phyloP scores from a whole-genome alignment of 371 early-diverging fungal species.

The Coemansia sp. region DNA sequence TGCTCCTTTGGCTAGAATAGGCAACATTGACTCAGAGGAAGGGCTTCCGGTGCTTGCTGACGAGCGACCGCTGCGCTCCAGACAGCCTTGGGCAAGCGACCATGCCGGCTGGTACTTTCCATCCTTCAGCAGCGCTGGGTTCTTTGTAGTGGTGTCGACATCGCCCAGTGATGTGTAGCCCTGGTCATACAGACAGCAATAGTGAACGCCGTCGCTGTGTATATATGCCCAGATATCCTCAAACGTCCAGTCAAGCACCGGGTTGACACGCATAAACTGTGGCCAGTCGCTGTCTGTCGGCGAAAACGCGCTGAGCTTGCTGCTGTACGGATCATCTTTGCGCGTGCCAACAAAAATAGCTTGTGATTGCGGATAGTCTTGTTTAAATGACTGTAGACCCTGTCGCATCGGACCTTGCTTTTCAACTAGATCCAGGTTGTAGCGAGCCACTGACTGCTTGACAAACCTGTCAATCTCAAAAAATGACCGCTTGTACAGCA shows the following conservation, averaged over 20 bases:
- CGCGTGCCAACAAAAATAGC: slow-evolving; percentile 91
- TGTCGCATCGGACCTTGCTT: slow-evolving; percentile 77
- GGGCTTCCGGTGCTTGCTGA: slow-evolving; percentile 13
- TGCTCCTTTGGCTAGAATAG: slow-evolving; percentile 1
- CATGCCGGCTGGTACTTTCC: slow-evolving; percentile 50
- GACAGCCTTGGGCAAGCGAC: slow-evolving; percentile 36
- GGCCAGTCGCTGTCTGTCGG: slow-evolving; percentile 92
- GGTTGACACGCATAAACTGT: slow-evolving; percentile 85
- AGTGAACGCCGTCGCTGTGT: slow-evolving; percentile 66
- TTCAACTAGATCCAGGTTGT: slow-evolving; percentile 64
- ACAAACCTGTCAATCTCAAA: slow-evolving; percentile 88
- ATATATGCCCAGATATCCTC: slow-evolving; percentile 84
- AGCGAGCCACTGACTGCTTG: slow-evolving; percentile 60
- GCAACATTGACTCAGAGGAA: background rate
- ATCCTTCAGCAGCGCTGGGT: slow-evolving; percentile 63
- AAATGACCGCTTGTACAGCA: slow-evolving; percentile 76
- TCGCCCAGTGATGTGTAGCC: slow-evolving; percentile 97
- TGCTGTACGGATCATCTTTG: slow-evolving; percentile 86
- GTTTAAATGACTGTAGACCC: slow-evolving; percentile 70
- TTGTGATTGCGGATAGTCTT: slow-evolving; percentile 58
- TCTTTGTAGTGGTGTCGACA: slow-evolving; percentile 78
- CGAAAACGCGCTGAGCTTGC: slow-evolving; percentile 61
- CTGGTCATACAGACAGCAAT: slow-evolving; percentile 87
- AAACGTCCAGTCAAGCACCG: slow-evolving; percentile 90
- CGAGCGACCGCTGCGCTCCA: slow-evolving; percentile 50